Conservation (phyloP, 2,329 filamentous ascomycete genomes). For the Cadophora luteo-olivacea region DNA sequence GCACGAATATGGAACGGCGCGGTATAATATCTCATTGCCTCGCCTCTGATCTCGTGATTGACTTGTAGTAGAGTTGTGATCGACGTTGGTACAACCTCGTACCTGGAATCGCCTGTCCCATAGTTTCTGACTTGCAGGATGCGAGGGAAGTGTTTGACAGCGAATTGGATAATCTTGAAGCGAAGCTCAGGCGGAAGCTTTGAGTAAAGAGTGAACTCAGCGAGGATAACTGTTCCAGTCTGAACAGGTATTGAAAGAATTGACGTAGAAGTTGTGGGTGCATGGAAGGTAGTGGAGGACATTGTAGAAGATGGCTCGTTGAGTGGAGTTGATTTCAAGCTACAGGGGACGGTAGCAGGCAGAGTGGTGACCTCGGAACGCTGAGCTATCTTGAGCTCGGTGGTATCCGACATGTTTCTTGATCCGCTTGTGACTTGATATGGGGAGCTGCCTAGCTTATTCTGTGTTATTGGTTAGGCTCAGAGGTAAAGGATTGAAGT, state of each 20-base stretch:
- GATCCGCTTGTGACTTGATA: no score
- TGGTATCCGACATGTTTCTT: no score
- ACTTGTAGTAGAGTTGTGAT: background rate
- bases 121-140: background rate
- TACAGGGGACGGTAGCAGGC: no score
- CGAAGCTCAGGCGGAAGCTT: conserved; percentile 2
- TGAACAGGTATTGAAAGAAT: background rate
- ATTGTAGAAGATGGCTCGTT: no score
- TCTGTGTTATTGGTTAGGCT: no score
- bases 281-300: no score
- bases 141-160: background rate
- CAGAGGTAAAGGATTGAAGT: no score
- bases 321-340: no score
- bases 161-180: background rate
- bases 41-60: background rate
- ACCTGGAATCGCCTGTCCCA: background rate
- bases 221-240: background rate
- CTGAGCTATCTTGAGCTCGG: no score
- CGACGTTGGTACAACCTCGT: background rate
- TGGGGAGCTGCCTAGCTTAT: no score
- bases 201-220: background rate
- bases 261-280: background rate
- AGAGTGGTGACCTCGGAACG: no score
- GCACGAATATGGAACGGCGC: background rate
- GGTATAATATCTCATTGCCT: background rate